Evolutionary conservation across 495 filamentous ascomycete genomes (phyloP).

Genomic region (Podospora conica): DNA sequence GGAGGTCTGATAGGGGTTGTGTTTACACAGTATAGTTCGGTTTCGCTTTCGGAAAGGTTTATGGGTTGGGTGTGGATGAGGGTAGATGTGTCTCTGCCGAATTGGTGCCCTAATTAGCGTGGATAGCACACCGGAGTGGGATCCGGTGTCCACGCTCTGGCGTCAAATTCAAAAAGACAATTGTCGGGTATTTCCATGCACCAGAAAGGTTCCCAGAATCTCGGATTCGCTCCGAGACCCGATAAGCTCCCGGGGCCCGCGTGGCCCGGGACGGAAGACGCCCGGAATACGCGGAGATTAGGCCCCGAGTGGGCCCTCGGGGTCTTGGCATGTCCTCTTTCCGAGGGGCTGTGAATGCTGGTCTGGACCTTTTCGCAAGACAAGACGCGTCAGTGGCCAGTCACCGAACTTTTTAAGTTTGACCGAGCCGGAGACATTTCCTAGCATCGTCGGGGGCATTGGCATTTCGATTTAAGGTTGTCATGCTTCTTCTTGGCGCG

Average conservation of each 20-base stretch:
- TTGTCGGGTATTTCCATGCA: not conserved
- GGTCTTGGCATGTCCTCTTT: not conserved
- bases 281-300: not conserved
- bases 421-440: not conserved
- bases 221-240: not conserved
- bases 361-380: not conserved
- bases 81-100: no score
- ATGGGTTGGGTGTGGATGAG: not conserved
- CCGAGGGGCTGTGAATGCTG: not conserved
- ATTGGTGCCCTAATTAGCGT: not conserved
- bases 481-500: not conserved
- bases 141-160: not conserved
- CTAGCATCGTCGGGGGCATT: not conserved
- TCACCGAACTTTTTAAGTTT: not conserved
- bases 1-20: not conserved
- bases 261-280: not conserved
- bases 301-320: not conserved
- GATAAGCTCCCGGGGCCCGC: not conserved
- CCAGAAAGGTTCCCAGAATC: not conserved
- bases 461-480: not conserved
- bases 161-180: not conserved
- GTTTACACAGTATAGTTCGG: no score
- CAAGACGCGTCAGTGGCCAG: not conserved
- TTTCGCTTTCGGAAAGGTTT: not conserved
- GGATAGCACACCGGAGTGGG: not conserved